Conservation (phyloP, 2,329 filamentous ascomycete species). For the Trichoderma sp. region DNA sequence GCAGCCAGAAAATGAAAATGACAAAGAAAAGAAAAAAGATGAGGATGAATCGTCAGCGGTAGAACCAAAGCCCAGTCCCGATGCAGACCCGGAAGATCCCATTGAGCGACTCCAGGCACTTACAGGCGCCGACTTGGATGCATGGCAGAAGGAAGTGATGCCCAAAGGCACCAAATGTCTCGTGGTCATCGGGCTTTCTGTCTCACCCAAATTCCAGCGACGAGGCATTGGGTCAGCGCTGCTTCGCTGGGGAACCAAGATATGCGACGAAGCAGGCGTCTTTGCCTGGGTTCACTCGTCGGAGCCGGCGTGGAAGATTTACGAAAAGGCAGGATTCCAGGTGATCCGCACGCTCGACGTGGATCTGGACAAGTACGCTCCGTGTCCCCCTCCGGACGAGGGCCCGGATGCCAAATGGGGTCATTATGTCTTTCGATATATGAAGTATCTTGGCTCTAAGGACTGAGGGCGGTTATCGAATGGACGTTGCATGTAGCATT, state of each 20-base stretch:
- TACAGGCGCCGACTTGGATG: constrained; percentile 32
- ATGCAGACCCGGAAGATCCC: constrained; percentile 23
- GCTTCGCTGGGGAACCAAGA: constrained; percentile 33
- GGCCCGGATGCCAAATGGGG: constrained; percentile 32
- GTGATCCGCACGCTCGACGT: constrained; percentile 31
- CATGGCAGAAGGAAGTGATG: constrained; percentile 34
- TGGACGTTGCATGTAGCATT: not conserved
- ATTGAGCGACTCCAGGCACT: constrained; percentile 32
- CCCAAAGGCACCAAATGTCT: constrained; percentile 34
- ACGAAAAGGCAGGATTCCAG: constrained; percentile 32
- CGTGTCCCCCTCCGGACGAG: constrained; percentile 27
- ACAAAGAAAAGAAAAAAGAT: not conserved
- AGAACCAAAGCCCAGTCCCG: not conserved
- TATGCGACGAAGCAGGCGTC: constrained; percentile 30
- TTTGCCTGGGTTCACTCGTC: constrained; percentile 39
- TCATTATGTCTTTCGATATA: constrained; percentile 35
- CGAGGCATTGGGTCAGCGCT: constrained; percentile 35
- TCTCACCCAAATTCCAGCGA: constrained; percentile 33
- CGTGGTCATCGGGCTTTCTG: constrained; percentile 33
- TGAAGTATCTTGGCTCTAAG: constrained; percentile 28
- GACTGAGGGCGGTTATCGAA: not conserved
- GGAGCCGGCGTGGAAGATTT: constrained; percentile 32
- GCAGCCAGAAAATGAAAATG: not conserved
- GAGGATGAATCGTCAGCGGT: not conserved
- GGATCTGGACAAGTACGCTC: constrained; percentile 34